Evolutionary conservation across 2,329 filamentous ascomycete species (phyloP), one percentile per base, ranked within the genome.

Genomic region (Calonectria fujianensis): DNA sequence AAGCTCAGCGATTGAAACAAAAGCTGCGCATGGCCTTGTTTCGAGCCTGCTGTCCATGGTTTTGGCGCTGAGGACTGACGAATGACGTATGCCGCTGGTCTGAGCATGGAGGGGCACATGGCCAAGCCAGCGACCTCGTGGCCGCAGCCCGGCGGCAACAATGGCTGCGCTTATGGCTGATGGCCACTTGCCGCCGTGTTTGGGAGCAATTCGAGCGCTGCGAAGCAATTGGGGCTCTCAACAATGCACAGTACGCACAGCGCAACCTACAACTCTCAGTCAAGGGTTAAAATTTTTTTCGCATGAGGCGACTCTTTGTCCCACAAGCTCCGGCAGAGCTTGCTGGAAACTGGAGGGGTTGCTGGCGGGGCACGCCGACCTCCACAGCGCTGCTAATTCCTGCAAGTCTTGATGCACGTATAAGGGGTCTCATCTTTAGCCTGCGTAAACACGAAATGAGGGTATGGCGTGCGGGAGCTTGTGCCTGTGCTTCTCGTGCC

Each of bases 341-440:
- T 39, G 35, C 24, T 32, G 32, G 70, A 73, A 72, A 73, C 72
- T 70, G 72, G 72, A 68, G 72, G 72, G 72, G 72, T 73, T 32
- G 65, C 29, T 50, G 54, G 66, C 72, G 72, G 72, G 66, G 72
- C 66, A 66, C 65, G 70, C 54, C 64, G 70, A 69, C 70, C 70
- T 73, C 70, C 64, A 73, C 64, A 72, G 16, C 35, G 68, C 20
- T 39, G 27, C 29, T 32, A n/a, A 45, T 65, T 61, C 35, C 57
- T 61, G 57, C 57, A 50, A 50, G 31, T 71, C 50, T 52, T 16
- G 35, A 45, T 71, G 69, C 48, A 71, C 35, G 59, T 54, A 61
- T 52, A 63, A 63, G 59, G 69, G 57, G 69, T 71, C 54, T 71
- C 59, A 48, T 37, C 24, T 64, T 63, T 70, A 32, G 57, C 29